Evolutionary conservation across 345 rosid species (phyloP).

Genomic region (Camelina neglecta): DNA sequence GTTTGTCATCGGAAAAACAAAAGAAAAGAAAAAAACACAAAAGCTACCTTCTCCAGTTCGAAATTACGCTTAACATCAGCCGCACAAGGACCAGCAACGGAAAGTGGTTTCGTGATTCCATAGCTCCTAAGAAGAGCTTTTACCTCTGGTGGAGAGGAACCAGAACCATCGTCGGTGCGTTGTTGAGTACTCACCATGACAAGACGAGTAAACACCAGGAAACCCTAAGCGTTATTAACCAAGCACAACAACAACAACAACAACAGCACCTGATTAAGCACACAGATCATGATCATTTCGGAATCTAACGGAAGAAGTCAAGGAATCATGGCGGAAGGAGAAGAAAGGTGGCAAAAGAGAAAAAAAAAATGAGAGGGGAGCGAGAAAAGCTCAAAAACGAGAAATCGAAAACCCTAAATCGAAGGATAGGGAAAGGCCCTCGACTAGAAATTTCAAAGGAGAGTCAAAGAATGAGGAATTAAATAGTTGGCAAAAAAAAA

Average conservation of each 20-base stretch:
- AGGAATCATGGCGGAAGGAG: not conserved
- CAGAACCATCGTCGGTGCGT: conserved; percentile 13
- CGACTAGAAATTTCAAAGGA: conserved; percentile 18
- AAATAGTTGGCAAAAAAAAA: no score
- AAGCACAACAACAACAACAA: conserved; percentile 9
- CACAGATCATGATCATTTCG: conserved; percentile 3
- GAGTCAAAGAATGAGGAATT: conserved; percentile 5
- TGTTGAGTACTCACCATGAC: conserved; percentile 61
- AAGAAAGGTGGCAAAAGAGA: not conserved
- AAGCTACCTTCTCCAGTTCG: conserved; percentile 65
- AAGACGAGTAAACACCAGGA: not conserved
- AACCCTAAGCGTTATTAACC: conserved; percentile 3
- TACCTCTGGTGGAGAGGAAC: conserved; percentile 10
- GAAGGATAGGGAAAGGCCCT: conserved; percentile 9
- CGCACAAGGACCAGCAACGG: conserved; percentile 67
- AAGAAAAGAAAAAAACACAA: not conserved
- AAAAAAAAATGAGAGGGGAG: not conserved
- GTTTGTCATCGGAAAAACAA: not conserved
- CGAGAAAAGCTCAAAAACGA: conserved; percentile 15
- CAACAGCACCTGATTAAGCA: conserved; percentile 1
- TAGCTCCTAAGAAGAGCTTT: conserved; percentile 34
- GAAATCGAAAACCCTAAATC: conserved; percentile 37
- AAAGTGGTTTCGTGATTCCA: conserved; percentile 83
- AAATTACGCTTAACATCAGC: conserved; percentile 65
- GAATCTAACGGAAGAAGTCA: not conserved